A percentile compares a stretch with the other conserved stretches of the same genome.
Evolutionary conservation across 2,329 filamentous ascomycete species (phyloP).

Genomic region (Emmonsia crescens): DNA sequence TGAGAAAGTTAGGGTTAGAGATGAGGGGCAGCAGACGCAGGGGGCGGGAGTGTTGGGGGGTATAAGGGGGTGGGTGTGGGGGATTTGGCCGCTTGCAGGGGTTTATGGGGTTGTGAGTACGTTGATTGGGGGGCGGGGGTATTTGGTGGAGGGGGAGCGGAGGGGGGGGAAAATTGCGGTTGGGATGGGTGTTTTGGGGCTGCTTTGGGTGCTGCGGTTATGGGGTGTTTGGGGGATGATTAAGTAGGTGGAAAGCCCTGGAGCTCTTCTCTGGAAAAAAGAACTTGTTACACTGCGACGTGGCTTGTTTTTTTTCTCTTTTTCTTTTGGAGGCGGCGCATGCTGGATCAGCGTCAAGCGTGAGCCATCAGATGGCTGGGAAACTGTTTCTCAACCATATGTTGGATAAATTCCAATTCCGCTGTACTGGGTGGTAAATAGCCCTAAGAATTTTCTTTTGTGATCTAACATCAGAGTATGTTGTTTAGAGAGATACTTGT

Average conservation of each 20-base stretch:
- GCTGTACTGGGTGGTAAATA: neutral
- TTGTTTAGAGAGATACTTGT: neutral
- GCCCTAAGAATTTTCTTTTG: neutral
- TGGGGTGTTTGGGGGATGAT: neutral
- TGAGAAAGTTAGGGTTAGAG: slow-evolving; percentile 23
- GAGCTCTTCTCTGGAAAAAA: neutral
- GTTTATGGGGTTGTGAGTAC: slow-evolving; percentile 5
- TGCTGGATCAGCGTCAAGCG: too few relatives aligned
- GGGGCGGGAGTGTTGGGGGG: neutral
- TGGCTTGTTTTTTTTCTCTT: too few relatives aligned
- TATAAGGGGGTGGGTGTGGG: slow-evolving; percentile 1
- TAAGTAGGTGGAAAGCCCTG: neutral
- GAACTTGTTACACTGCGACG: neutral
- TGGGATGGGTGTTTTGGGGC: neutral
- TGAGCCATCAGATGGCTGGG: neutral
- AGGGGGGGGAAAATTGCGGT: neutral
- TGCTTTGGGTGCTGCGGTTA: neutral
- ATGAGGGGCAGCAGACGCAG: neutral
- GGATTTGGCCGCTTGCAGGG: neutral
- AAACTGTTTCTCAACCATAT: neutral
- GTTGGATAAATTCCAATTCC: neutral
- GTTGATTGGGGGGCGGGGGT: neutral
- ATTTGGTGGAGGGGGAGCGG: neutral
- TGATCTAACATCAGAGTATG: neutral
- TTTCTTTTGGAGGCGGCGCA: neutral